Percentiles rank a stretch among this genome's conserved stretches.
These are phyloP conservation scores for Aspergillus intermedius DNA, from an alignment of 2,329 filamentous ascomycete species.

Conservation along the genomic window DNA sequence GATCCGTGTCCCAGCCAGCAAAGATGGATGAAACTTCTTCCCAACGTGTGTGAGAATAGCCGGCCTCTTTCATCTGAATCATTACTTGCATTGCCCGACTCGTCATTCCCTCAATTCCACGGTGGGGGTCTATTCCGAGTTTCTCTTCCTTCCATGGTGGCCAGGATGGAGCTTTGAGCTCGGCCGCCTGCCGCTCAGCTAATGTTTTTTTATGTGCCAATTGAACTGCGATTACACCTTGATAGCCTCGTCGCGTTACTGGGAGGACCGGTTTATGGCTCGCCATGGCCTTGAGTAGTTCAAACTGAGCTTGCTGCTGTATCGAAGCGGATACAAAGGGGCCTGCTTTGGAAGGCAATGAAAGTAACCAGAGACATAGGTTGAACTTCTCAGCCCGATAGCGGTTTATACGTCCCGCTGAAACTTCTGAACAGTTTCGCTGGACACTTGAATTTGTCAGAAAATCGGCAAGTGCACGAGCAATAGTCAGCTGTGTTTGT, in stretches of 20 bases:
- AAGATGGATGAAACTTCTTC: slow-evolving; percentile 50
- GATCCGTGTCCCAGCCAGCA: slow-evolving; percentile 58
- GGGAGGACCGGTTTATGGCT: slow-evolving; percentile 47
- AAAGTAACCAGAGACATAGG: slow-evolving; percentile 42
- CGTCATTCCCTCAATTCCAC: slow-evolving; percentile 50
- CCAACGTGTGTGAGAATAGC: slow-evolving; percentile 48
- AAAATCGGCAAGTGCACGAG: slow-evolving; percentile 32
- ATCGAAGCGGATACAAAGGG: slow-evolving; percentile 44
- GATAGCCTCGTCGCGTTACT: slow-evolving; percentile 54
- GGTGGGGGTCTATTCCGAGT: slow-evolving; percentile 54
- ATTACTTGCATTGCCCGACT: slow-evolving; percentile 53
- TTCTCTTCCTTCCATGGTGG: slow-evolving; percentile 60
- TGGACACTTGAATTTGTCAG: slow-evolving; percentile 15
- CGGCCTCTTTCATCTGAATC: slow-evolving; percentile 53
- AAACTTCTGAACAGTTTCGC: slow-evolving; percentile 2
- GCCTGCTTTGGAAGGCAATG: slow-evolving; percentile 41
- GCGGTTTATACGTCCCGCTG: slow-evolving; percentile 11
- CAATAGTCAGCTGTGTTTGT: slow-evolving; percentile 37
- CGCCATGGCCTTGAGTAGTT: slow-evolving; percentile 53
- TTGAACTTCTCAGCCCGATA: slow-evolving; percentile 44
- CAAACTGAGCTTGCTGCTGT: slow-evolving; percentile 54
- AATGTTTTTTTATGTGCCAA: slow-evolving; percentile 52
- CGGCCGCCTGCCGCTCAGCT: slow-evolving; percentile 52
- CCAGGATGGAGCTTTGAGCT: slow-evolving; percentile 55
- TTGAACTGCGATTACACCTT: slow-evolving; percentile 51